Evolutionary conservation across 192 early-diverging fungal genomes (phyloP).

Genomic region (Backusella mclennaniae): DNA sequence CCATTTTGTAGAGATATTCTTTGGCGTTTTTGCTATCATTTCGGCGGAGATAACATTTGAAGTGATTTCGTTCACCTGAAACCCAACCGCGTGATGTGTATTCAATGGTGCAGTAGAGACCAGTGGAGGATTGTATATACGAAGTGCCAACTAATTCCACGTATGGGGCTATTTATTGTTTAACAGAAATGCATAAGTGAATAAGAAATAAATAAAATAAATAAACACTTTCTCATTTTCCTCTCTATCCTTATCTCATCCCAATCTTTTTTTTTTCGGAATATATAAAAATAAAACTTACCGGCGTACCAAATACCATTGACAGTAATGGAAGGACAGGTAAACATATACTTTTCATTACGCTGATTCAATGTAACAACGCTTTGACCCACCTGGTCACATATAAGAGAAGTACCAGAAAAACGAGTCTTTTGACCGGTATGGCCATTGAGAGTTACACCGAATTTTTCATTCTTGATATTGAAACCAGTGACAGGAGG

Average conservation of each 20-base stretch:
- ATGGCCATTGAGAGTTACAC: constrained; percentile 19
- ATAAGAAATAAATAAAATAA: neutral
- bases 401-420: constrained; percentile 68
- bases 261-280: too few species aligned
- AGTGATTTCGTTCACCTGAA: constrained; percentile 73
- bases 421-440: constrained; percentile 55
- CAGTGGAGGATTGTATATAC: constrained; percentile 59
- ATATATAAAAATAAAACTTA: neutral
- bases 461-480: constrained; percentile 47
- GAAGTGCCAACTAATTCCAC: constrained; percentile 45
- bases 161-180: constrained; percentile 20
- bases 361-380: constrained; percentile 44
- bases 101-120: constrained; percentile 50
- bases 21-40: constrained; percentile 25
- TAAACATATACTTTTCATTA: constrained; percentile 64
- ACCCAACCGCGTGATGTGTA: constrained; percentile 70
- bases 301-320: constrained; percentile 61
- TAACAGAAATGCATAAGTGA: neutral
- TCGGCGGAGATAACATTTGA: constrained; percentile 51
- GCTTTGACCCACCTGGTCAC: constrained; percentile 67
- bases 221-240: too few species aligned
- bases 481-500: constrained; percentile 44
- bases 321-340: constrained; percentile 67
- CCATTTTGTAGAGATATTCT: constrained; percentile 32
- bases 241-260: too few species aligned